phyloP scores from a whole-genome alignment of 2,329 filamentous ascomycete genomes.

The Hymenoscyphus scutula region DNA sequence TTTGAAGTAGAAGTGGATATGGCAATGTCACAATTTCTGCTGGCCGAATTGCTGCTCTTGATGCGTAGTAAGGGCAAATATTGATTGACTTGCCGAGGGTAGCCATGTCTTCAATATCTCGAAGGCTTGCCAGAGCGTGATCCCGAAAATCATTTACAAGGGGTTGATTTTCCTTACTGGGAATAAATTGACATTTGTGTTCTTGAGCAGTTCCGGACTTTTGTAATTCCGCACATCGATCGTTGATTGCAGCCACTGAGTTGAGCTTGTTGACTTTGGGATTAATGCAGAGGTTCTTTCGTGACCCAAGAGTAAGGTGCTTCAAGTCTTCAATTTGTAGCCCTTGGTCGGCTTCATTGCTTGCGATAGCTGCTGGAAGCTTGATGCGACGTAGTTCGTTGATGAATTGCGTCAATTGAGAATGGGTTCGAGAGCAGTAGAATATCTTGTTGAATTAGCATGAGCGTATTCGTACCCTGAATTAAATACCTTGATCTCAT shows the following conservation, averaged over 20 bases:
- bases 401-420: slow-evolving; percentile 68
- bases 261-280: slow-evolving; percentile 69
- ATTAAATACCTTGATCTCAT: slow-evolving; percentile 52
- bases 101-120: slow-evolving; percentile 90
- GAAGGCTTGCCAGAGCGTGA: slow-evolving; percentile 75
- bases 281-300: slow-evolving; percentile 82
- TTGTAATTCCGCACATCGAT: slow-evolving; percentile 87
- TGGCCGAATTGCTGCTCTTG: slow-evolving; percentile 74
- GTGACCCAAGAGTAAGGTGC: slow-evolving; percentile 65
- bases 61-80: slow-evolving; percentile 96
- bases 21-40: slow-evolving; percentile 91
- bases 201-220: slow-evolving; percentile 61
- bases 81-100: slow-evolving; percentile 73
- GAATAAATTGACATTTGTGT: slow-evolving; percentile 73
- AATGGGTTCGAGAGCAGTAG: slow-evolving; percentile 72
- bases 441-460: slow-evolving; percentile 48
- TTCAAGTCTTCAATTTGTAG: slow-evolving; percentile 55
- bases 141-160: slow-evolving; percentile 81
- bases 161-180: slow-evolving; percentile 70
- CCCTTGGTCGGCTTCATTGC: slow-evolving; percentile 34
- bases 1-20: slow-evolving; percentile 86
- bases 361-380: slow-evolving; percentile 56
- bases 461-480: neutral
- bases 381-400: slow-evolving; percentile 62
- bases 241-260: slow-evolving; percentile 81